Conservation (phyloP, 2,329 filamentous ascomycete species). For the Alternaria arborescens region DNA sequence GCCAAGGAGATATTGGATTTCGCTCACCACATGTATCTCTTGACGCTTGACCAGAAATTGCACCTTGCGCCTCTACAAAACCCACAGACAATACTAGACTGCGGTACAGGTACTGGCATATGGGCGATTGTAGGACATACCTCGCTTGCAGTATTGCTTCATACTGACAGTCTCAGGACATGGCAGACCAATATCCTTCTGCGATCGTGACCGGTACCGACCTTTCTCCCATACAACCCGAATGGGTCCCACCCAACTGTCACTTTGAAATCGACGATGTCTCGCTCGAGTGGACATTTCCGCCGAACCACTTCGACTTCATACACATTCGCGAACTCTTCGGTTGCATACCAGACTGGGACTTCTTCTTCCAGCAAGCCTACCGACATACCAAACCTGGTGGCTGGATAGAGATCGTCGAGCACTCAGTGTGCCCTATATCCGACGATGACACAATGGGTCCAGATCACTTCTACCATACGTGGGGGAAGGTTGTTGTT, state of each 20-base stretch:
- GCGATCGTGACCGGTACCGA: conserved; percentile 55
- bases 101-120: conserved; percentile 50
- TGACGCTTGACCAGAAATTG: conserved; percentile 47
- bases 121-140: conserved; percentile 45
- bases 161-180: conserved; percentile 22
- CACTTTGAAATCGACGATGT: conserved; percentile 60
- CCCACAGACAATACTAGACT: conserved; percentile 44
- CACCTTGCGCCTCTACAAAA: conserved; percentile 44
- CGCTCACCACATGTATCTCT: conserved; percentile 51
- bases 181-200: conserved; percentile 41
- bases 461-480: conserved; percentile 48
- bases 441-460: conserved; percentile 53
- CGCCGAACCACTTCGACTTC: conserved; percentile 52
- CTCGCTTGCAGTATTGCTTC: not conserved
- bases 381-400: conserved; percentile 52
- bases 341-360: conserved; percentile 58
- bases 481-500: conserved; percentile 47
- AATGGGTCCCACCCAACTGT: conserved; percentile 58
- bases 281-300: conserved; percentile 53
- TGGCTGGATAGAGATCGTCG: conserved; percentile 55
- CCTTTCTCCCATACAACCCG: conserved; percentile 60
- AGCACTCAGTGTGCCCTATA: conserved; percentile 52
- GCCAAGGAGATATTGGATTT: conserved; percentile 57
- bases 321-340: conserved; percentile 58
- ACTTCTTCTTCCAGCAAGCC: conserved; percentile 51